Conservation (phyloP, 345 rosid genomes). For the Salix dunnii region DNA sequence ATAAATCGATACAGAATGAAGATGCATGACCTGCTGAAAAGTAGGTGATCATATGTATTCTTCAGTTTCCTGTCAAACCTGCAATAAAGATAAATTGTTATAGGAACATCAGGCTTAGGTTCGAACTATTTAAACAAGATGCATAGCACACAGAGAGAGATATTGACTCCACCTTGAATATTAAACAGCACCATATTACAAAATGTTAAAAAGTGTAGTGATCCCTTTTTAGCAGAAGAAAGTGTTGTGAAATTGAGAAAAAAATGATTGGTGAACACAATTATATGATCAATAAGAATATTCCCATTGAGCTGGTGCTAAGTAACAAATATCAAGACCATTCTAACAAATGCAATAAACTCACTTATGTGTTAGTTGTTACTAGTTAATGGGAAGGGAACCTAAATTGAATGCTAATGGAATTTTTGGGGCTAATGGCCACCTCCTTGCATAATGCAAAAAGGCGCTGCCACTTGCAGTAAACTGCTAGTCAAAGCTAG, state of each 20-base stretch:
- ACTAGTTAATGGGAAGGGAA: no score
- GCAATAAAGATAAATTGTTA: conserved; percentile 25
- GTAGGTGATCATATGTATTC: conserved; percentile 86
- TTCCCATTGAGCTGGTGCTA: not conserved
- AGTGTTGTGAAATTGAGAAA: not conserved
- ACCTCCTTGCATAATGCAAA: not conserved
- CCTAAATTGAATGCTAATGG: not conserved
- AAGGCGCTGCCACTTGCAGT: not conserved
- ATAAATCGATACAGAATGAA: not conserved
- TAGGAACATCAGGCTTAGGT: not conserved
- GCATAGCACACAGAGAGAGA: not conserved
- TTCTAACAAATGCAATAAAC: not conserved
- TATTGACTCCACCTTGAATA: not conserved
- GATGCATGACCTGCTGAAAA: conserved; percentile 78
- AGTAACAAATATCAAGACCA: not conserved
- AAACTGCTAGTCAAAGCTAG: not conserved
- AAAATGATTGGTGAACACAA: not conserved
- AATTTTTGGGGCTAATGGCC: not conserved
- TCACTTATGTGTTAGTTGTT: not conserved
- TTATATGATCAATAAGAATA: not conserved
- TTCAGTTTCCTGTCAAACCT: conserved; percentile 93
- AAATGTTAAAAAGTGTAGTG: no score
- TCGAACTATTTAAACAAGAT: not conserved
- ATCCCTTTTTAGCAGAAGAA: no score
- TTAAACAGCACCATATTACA: not conserved